A percentile compares a stretch with the other conserved stretches of the same genome.
Conservation (phyloP, 306 rosid genomes). For the Hylodesmum podocarpum region DNA sequence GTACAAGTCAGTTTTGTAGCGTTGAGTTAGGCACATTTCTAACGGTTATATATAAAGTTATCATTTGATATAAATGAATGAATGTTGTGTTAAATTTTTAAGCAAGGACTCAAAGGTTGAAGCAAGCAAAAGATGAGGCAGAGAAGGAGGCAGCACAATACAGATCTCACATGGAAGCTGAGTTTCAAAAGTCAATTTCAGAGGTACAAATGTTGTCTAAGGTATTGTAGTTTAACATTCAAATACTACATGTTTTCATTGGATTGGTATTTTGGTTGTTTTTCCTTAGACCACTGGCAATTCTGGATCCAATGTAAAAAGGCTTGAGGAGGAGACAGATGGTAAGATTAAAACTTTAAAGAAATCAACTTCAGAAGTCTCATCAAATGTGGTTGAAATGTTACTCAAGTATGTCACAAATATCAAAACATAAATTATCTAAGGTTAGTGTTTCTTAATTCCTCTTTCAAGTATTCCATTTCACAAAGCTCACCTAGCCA, state of each 20-base stretch:
- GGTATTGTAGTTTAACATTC: background rate
- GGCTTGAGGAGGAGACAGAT: slow-evolving; percentile 73
- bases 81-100: slow-evolving; percentile 13
- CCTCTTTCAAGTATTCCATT: slow-evolving; percentile 15
- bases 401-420: slow-evolving; percentile 57
- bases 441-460: slow-evolving; percentile 29
- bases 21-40: no score
- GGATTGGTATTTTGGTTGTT: background rate
- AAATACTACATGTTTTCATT: slow-evolving; percentile 10
- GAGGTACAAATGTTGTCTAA: slow-evolving; percentile 44
- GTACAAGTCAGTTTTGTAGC: no score
- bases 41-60: background rate
- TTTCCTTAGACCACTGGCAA: slow-evolving; percentile 52
- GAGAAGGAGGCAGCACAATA: slow-evolving; percentile 58
- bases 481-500: background rate
- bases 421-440: slow-evolving; percentile 42
- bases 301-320: slow-evolving; percentile 61
- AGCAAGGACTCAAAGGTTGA: slow-evolving; percentile 68
- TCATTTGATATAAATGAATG: slow-evolving; percentile 7
- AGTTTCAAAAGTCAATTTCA: slow-evolving; percentile 55
- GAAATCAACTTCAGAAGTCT: slow-evolving; percentile 46
- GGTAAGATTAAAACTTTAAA: slow-evolving; percentile 50
- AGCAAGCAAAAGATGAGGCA: slow-evolving; percentile 78
- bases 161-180: slow-evolving; percentile 65
- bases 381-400: slow-evolving; percentile 60